These are phyloP conservation scores for Alternaria hordeiaustralica DNA, from an alignment of 2,329 filamentous ascomycete genomes.

Conservation along the genomic window DNA sequence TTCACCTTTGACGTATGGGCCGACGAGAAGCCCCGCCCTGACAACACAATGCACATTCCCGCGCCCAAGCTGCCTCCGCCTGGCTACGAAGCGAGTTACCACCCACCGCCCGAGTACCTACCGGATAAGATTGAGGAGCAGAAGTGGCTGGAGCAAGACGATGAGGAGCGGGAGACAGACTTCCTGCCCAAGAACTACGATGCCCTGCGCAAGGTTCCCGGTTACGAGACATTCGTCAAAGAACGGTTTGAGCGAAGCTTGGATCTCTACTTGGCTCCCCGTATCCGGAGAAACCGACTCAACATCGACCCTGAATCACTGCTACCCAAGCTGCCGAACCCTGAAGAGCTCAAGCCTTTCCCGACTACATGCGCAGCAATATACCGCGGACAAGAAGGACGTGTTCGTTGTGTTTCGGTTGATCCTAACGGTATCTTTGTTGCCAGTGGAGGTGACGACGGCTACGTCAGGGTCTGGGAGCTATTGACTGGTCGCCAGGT, in stretches of 20 bases:
- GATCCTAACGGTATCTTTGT: constrained; percentile 86
- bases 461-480: constrained; percentile 89
- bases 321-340: constrained; percentile 88
- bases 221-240: constrained; percentile 87
- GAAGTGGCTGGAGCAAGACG: constrained; percentile 83
- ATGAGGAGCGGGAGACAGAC: constrained; percentile 88
- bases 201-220: constrained; percentile 88
- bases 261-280: constrained; percentile 92
- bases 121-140: constrained; percentile 84
- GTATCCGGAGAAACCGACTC: constrained; percentile 89
- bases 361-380: constrained; percentile 87
- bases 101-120: constrained; percentile 92
- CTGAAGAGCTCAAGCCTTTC: constrained; percentile 93
- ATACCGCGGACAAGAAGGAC: constrained; percentile 86
- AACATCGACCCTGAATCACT: constrained; percentile 96
- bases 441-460: constrained; percentile 93
- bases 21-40: constrained; percentile 80
- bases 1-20: constrained; percentile 88
- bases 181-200: constrained; percentile 84
- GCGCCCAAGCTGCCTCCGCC: constrained; percentile 93
- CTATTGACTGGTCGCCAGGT: constrained; percentile 84
- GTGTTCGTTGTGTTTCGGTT: constrained; percentile 82
- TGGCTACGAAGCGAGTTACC: constrained; percentile 94
- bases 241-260: constrained; percentile 95
- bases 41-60: constrained; percentile 92